Evolutionary conservation across 352 stramenopile genomes (phyloP).

Genomic region (Pythium rishiriense): DNA sequence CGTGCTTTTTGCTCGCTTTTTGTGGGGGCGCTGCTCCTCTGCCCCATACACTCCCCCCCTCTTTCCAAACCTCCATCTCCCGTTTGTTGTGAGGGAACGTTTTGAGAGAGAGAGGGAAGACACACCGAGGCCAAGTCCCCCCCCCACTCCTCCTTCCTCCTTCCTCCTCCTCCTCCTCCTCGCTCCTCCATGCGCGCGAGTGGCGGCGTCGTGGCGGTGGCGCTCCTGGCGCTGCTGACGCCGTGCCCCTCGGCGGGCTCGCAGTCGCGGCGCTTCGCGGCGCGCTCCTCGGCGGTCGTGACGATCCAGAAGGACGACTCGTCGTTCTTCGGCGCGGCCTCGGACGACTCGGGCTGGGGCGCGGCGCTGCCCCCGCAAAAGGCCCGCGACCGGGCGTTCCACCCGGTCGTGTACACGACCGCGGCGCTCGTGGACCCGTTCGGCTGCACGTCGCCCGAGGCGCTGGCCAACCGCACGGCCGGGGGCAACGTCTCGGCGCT

Average conservation of each 20-base stretch:
- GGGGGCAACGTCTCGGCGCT: neutral
- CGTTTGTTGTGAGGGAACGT: too few species aligned
- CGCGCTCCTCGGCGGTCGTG: conserved; percentile 43
- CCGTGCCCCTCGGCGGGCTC: too few species aligned
- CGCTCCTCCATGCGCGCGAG: too few species aligned
- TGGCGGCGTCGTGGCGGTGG: neutral
- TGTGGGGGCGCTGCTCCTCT: neutral
- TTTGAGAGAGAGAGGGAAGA: too few species aligned
- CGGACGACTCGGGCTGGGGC: conserved; percentile 52
- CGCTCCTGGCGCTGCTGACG: conserved; percentile 1
- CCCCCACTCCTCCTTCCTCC: too few species aligned
- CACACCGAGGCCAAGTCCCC: too few species aligned
- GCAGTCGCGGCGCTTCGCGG: conserved; percentile 14
- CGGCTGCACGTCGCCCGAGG: conserved; percentile 46
- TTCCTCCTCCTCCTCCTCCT: too few species aligned
- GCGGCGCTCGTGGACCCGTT: conserved; percentile 42
- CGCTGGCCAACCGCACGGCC: conserved; percentile 35
- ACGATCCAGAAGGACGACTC: conserved; percentile 55
- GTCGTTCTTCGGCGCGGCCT: conserved; percentile 60
- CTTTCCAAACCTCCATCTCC: neutral
- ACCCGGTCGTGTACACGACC: conserved; percentile 52
- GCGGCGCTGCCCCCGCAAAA: conserved; percentile 50
- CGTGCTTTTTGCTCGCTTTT: neutral
- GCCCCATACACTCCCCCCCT: neutral
- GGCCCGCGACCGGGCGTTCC: conserved; percentile 44